Evolutionary conservation across 441 rosid genomes (phyloP).

Genomic region (Jatropha multifida): DNA sequence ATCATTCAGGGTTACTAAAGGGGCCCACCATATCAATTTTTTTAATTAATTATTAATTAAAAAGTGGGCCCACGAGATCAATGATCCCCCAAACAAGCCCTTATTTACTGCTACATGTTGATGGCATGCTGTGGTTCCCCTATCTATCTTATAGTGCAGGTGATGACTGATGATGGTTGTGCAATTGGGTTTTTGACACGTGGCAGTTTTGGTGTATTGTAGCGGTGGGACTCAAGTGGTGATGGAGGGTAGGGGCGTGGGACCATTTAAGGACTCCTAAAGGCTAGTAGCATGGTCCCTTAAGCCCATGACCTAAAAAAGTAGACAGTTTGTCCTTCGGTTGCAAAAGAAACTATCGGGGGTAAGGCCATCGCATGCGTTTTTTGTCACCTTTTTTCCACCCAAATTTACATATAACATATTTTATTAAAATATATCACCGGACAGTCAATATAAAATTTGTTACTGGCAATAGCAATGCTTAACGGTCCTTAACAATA

Average conservation of each 20-base stretch:
- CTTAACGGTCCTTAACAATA: no score
- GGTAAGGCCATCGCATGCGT: no score
- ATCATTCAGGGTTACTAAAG: no score
- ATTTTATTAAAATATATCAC: no score
- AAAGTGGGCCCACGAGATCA: conserved; percentile 17
- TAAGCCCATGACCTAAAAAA: conserved; percentile 9
- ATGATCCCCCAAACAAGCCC: conserved; percentile 7
- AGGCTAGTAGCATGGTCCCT: conserved; percentile 4
- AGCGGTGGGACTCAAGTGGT: neutral
- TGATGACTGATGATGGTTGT: conserved; percentile 10
- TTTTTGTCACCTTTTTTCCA: no score
- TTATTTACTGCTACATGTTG: neutral
- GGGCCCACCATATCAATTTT: no score
- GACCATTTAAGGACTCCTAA: neutral
- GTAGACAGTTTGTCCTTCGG: neutral
- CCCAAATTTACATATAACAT: no score
- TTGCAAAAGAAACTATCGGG: neutral
- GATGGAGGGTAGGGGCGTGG: neutral
- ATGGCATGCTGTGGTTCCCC: neutral
- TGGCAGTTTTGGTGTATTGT: neutral
- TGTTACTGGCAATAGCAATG: no score
- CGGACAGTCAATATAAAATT: no score
- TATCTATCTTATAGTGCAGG: neutral
- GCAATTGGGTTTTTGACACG: conserved; percentile 16
- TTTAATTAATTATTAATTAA: no score